Percentiles rank a stretch among this genome's conserved stretches.
phyloP scores from a whole-genome alignment of 2,329 filamentous ascomycete species.

The Didymosphaeria variabile region DNA sequence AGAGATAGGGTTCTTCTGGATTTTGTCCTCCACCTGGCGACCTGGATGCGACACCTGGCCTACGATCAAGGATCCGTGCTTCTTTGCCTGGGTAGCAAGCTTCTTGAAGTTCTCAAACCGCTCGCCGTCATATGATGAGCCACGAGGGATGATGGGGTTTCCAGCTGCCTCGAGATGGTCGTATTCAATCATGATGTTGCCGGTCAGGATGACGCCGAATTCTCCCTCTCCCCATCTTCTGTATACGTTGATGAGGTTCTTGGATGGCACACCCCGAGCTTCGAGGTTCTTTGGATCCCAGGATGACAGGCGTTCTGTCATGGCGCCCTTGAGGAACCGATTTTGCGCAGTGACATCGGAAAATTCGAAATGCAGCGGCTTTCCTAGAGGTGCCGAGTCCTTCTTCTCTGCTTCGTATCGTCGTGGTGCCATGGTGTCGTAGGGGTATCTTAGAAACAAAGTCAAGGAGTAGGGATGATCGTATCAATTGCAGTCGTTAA shows the following conservation, averaged over 20 bases:
- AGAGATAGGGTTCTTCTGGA: constrained; percentile 61
- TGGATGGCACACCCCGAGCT: constrained; percentile 63
- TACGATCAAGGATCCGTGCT: constrained; percentile 66
- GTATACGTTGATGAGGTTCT: constrained; percentile 64
- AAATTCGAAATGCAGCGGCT: constrained; percentile 57
- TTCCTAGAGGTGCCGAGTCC: constrained; percentile 51
- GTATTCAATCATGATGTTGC: constrained; percentile 71
- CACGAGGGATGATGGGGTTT: constrained; percentile 68
- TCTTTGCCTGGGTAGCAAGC: constrained; percentile 64
- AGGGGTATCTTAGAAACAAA: not conserved
- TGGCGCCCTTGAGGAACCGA: constrained; percentile 72
- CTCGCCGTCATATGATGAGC: constrained; percentile 61
- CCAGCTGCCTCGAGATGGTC: constrained; percentile 66
- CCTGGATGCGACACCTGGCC: constrained; percentile 71
- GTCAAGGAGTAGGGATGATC: not conserved
- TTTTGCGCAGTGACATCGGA: constrained; percentile 67
- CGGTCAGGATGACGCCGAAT: constrained; percentile 63
- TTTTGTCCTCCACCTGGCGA: constrained; percentile 58
- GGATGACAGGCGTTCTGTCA: constrained; percentile 71
- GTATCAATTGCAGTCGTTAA: not conserved
- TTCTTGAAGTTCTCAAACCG: constrained; percentile 69
- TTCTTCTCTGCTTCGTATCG: constrained; percentile 54
- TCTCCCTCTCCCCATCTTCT: constrained; percentile 62
- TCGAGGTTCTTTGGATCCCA: constrained; percentile 65
- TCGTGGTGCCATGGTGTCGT: constrained; percentile 45